Base-by-base conservation (phyloP, 2,329 filamentous ascomycete genomes). In the Hypomyces perniciosus region DNA sequence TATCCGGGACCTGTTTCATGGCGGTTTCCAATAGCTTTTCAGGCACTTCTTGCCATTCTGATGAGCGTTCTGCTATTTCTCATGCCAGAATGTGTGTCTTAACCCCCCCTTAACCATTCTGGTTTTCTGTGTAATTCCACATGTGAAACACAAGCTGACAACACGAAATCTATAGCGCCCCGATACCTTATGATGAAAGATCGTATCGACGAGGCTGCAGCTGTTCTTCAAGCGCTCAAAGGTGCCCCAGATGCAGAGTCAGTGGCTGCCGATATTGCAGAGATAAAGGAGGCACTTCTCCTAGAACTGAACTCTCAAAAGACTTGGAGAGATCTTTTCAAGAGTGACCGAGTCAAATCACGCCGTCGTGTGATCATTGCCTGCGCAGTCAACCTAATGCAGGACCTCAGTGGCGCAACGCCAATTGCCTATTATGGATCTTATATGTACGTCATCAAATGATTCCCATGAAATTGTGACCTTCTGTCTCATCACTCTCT, bases 351-450 rank as follows among this genome's bases (percentile, higher is more conserved):
- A n/a, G 65, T 68, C 51, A 62, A 66, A 50, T 65, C 62, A 7
- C 61, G 58, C 27, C 57, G 47, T n/a, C 46, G 68, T 5, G 56
- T 70, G 0, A 39, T 68, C 6, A 57, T 70, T 35, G 62, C 65
- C 2, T 68, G 64, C n/a, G 56, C 54, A 0, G 59, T 67, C 0
- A 63, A 68, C 12, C 51, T 51, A 0, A 61, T 65, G 45, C 75
- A 77, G 51, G 75, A 78, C 31, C 63, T 78, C 2, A 68, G 69
- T 5, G 76, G 76, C 2, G 77, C 74, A n/a, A 49, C 46, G 5
- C 46, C 46, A 26, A 49, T 49, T n/a, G 46, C 46, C 2, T 49
- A 49, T 37, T 53, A 78, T 77, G 33, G 70, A 72, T 4, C 69
- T 75, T 29, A 74, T 74, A 20, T 77, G 63, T 65, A n/a, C 52